These are phyloP conservation scores for Liquidambar formosana DNA, from an alignment of 164 flowering plant genomes.

Conservation along the genomic window DNA sequence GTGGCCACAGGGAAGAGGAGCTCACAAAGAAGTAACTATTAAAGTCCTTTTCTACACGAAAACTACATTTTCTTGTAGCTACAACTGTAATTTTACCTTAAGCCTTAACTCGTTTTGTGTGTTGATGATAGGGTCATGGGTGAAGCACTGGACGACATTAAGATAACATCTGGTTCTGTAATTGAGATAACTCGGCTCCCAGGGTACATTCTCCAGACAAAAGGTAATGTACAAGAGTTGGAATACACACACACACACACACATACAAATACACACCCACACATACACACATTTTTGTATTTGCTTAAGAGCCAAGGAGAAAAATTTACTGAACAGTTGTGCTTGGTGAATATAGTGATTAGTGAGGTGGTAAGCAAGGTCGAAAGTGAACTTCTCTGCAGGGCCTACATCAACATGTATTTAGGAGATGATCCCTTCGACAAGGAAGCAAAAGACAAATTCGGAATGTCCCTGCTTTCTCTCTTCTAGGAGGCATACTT, in stretches of 20 bases:
- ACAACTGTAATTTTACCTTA: background rate
- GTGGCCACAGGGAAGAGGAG: conserved; percentile 53
- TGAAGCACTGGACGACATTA: conserved; percentile 50
- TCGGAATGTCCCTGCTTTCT: conserved; percentile 50
- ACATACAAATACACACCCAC: no score
- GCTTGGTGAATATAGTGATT: conserved; percentile 41
- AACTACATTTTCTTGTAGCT: no score
- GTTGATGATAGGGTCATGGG: conserved; percentile 53
- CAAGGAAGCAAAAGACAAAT: conserved; percentile 63
- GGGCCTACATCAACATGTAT: conserved; percentile 57
- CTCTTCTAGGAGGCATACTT: conserved; percentile 31
- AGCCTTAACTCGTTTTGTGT: background rate
- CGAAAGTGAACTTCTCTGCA: conserved; percentile 65
- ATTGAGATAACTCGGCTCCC: conserved; percentile 56
- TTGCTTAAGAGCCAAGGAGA: background rate
- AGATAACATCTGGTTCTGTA: conserved; percentile 53
- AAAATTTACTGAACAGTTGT: background rate
- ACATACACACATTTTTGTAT: background rate
- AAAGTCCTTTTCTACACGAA: background rate
- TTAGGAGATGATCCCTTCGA: conserved; percentile 63
- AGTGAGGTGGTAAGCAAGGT: conserved; percentile 56
- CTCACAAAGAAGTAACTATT: conserved; percentile 43
- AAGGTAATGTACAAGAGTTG: conserved; percentile 30
- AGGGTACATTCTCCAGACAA: conserved; percentile 53
- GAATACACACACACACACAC: background rate